Base-by-base conservation (phyloP, 2,329 filamentous ascomycete species). In the Hymenoscyphus salicellus region DNA sequence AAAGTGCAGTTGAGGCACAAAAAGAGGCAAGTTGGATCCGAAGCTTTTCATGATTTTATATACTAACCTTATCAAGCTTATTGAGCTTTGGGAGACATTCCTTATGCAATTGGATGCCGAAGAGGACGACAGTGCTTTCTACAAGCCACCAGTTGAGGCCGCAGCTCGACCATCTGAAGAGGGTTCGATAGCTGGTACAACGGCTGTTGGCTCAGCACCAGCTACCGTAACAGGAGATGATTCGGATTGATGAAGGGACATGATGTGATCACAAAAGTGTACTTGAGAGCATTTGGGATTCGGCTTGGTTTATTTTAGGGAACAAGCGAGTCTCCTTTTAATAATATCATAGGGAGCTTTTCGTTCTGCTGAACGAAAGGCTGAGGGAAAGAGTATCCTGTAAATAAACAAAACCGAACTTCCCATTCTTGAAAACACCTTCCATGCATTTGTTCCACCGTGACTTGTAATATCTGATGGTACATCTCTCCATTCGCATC, bases 31-130 rank as follows among this genome's bases (percentile, higher is more conserved):
- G 82, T 79, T 8, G 56, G 26, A n/a, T 36, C 8, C 26, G 14
- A 14, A 26, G 56, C 78, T 0, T 78, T 79, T 55, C 81, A 81
- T 63, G 79, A 77, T 1, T 75, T 80, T 0, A 75, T 72, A 5
- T 14, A 56, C 60, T 46, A 60, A 62, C 63, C 56, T 69, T 20
- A 23, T 58, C 14, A 41, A 87, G 83, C 78, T 86, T 69, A 87
- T 88, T 73, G 95, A 99, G 79, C 89, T 98, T 68, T 99, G 95
- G 95, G 95, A 99, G 79, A 98, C 95, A 0, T 99, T 97, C 81
- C 83, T 99, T 61, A 89, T 98, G 84, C 95, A 97, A 77, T 83
- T 99, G 55, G 95, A 99, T 75, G 91, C 92, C 8, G 94, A 97
- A 72, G 94, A 98, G 65, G 92, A 96, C 69, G 92, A 88, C 66